Base-by-base conservation (phyloP, 441 rosid genomes). In the Euphorbia corollata region DNA sequence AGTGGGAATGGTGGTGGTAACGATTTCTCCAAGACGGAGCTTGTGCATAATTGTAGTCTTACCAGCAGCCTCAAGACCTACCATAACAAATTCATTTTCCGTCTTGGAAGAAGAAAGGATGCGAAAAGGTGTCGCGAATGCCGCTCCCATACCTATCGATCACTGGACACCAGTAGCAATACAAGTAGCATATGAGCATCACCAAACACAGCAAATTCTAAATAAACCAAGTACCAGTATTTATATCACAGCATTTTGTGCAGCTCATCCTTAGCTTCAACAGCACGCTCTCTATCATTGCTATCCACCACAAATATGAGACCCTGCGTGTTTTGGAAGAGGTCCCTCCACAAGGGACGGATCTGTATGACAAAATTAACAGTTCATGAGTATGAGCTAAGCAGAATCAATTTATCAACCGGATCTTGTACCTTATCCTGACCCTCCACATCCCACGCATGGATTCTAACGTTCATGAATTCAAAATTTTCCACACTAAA, bases 61-160 rank as follows among this genome's bases (percentile, higher is more conserved):
- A 83, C 94, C 96, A 78, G 96, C 94, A 27, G 96, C 96, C 78
- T 90, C 96, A 65, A 90, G 94, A 74, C 96, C 96, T 50, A 90
- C 92, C 96, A 90, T 90, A 80, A 90, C n/a, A 82, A 82, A 90
- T 90, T 60, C 96, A 36, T 89, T 87, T 80, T 90, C 96, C 71
- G 77, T 87, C 86, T 87, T 90, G 94, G 94, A n/a, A n/a, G n/a
- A n/a, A n/a, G n/a, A n/a, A n/a, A n/a, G n/a, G n/a, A n/a, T n/a
- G n/a, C n/a, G n/a, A n/a, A n/a, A n/a, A n/a, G n/a, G n/a, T n/a
- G n/a, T n/a, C n/a, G n/a, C n/a, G n/a, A n/a, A n/a, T n/a, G n/a
- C n/a, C n/a, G n/a, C n/a, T n/a, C n/a, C n/a, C n/a, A n/a, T n/a
- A n/a, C n/a, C n/a, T n/a, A n/a, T n/a, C n/a, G n/a, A n/a, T n/a